Evolutionary conservation across 192 early-diverging fungal genomes (phyloP).

Genomic region (Linnemannia hyalina): DNA sequence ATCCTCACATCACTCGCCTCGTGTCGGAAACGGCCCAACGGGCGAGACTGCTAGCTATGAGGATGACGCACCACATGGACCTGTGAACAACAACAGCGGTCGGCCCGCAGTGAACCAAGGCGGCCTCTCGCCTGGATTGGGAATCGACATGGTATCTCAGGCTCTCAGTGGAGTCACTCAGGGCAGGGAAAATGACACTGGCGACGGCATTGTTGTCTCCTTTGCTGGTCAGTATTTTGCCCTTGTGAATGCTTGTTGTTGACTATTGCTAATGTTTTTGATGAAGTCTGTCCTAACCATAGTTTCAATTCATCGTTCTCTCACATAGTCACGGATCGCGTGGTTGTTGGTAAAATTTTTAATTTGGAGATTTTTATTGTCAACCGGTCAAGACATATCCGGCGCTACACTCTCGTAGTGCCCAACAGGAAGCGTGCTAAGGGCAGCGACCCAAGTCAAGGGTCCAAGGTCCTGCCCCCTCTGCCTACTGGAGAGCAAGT

Average conservation of each 20-base stretch:
- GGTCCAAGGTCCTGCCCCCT: slow-evolving; percentile 55
- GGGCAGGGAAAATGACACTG: slow-evolving; percentile 61
- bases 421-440: slow-evolving; percentile 68
- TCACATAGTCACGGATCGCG: slow-evolving; percentile 45
- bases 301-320: neutral
- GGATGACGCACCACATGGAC: slow-evolving; percentile 21
- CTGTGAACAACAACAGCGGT: slow-evolving; percentile 12
- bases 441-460: slow-evolving; percentile 55
- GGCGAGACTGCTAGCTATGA: slow-evolving; percentile 36
- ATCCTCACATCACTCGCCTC: slow-evolving; percentile 11
- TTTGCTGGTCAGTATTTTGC: slow-evolving; percentile 60
- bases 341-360: slow-evolving; percentile 67
- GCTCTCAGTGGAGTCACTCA: slow-evolving; percentile 45
- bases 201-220: slow-evolving; percentile 69
- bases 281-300: neutral
- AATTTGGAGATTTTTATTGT: slow-evolving; percentile 67
- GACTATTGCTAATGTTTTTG: neutral
- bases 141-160: slow-evolving; percentile 27
- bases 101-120: slow-evolving; percentile 25
- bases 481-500: slow-evolving; percentile 54
- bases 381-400: slow-evolving; percentile 65
- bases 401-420: slow-evolving; percentile 66
- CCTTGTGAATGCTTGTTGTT: neutral
- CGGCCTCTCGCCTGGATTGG: slow-evolving; percentile 42
- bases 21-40: slow-evolving; percentile 12